phyloP scores from a whole-genome alignment of 495 filamentous ascomycete species.

The Neurospora tetrasperma region DNA sequence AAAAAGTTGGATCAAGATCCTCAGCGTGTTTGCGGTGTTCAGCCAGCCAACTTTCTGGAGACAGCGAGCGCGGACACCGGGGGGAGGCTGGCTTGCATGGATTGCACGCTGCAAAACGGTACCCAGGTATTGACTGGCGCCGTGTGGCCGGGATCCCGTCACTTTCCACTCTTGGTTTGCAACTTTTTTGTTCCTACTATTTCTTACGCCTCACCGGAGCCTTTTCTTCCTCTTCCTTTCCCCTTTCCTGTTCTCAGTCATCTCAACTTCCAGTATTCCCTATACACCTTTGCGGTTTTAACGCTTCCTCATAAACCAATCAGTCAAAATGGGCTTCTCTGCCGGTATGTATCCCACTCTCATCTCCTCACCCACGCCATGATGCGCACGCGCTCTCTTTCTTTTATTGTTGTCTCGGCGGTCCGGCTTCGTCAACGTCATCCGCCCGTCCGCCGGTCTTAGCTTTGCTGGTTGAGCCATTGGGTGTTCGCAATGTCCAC shows the following conservation, averaged over 20 bases:
- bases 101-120: neutral
- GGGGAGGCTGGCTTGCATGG: neutral
- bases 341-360: conserved; percentile 27
- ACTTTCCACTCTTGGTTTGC: neutral
- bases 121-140: neutral
- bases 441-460: neutral
- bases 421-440: neutral
- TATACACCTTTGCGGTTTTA: neutral
- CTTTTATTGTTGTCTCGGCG: conserved; percentile 2
- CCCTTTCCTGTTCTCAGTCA: neutral
- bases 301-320: conserved; percentile 6
- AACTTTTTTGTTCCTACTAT: neutral
- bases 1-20: neutral
- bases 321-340: conserved; percentile 35
- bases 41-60: neutral
- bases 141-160: neutral
- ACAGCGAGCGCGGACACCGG: neutral
- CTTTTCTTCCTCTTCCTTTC: conserved; percentile 16
- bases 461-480: conserved; percentile 7
- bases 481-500: conserved; percentile 1
- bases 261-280: neutral
- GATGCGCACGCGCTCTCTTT: conserved; percentile 5
- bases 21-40: neutral
- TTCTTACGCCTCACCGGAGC: conserved; percentile 9
- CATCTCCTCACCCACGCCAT: neutral